Conservation (phyloP, 2,329 filamentous ascomycete species). For the Tolypocladium pustulatum region DNA sequence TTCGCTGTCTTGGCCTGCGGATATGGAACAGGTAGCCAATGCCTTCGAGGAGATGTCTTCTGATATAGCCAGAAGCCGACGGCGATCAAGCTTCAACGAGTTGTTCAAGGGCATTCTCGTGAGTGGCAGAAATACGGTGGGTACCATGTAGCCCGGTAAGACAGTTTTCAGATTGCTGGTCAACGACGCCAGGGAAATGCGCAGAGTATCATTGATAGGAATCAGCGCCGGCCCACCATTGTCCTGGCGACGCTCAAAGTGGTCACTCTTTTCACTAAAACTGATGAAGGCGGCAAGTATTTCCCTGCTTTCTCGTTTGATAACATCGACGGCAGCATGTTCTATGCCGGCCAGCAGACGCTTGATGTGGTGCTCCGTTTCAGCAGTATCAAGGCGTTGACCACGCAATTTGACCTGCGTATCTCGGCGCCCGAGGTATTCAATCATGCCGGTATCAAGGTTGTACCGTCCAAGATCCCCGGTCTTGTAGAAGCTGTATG, state of each 20-base stretch:
- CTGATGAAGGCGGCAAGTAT: background rate
- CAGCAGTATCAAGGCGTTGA: slow-evolving; percentile 7
- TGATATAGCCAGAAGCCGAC: background rate
- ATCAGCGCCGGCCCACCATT: background rate
- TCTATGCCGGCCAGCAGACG: background rate
- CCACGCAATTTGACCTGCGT: slow-evolving; percentile 18
- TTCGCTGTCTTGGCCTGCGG: too few relatives aligned
- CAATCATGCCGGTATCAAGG: slow-evolving; percentile 7
- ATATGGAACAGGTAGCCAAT: background rate
- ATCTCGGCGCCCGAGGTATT: slow-evolving; percentile 1
- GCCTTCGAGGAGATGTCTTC: background rate
- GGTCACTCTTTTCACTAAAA: background rate
- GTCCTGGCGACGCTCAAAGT: too few relatives aligned
- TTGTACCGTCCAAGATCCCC: slow-evolving; percentile 20
- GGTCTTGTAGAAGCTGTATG: slow-evolving; percentile 16
- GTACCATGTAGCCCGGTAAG: slow-evolving; percentile 1
- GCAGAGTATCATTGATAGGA: background rate
- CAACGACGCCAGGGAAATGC: background rate
- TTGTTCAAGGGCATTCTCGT: background rate
- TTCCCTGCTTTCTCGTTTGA: background rate
- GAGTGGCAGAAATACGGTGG: background rate
- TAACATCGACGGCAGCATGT: slow-evolving; percentile 3
- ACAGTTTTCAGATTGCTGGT: background rate
- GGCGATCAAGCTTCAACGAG: background rate
- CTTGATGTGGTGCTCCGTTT: background rate